phyloP scores from a whole-genome alignment of 2,329 filamentous ascomycete species.

The Colletotrichum sp. region DNA sequence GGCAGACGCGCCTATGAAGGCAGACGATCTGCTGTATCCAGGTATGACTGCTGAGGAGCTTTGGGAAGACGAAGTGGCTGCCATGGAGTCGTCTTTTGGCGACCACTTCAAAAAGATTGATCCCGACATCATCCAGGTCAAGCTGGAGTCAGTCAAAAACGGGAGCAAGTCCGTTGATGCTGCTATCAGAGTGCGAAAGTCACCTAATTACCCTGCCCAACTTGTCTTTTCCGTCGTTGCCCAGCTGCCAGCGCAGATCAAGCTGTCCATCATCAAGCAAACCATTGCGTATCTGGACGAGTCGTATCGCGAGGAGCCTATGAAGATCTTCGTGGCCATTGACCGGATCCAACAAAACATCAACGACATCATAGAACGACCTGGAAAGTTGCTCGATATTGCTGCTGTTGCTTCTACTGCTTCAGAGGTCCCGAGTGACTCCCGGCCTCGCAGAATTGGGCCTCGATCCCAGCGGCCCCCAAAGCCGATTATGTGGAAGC shows the following conservation, averaged over 20 bases:
- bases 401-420: constrained; percentile 76
- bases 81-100: constrained; percentile 85
- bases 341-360: constrained; percentile 93
- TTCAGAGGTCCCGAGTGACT: constrained; percentile 51
- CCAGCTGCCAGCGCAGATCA: constrained; percentile 88
- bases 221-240: constrained; percentile 73
- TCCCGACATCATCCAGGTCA: constrained; percentile 71
- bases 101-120: constrained; percentile 70
- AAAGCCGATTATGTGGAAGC: constrained; percentile 67
- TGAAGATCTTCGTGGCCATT: constrained; percentile 85
- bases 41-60: constrained; percentile 58
- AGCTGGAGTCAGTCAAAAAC: constrained; percentile 62
- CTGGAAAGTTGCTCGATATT: constrained; percentile 84
- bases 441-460: constrained; percentile 26
- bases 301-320: constrained; percentile 80
- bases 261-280: constrained; percentile 84
- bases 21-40: constrained; percentile 13
- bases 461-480: constrained; percentile 49
- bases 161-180: constrained; percentile 58
- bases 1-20: constrained; percentile 10
- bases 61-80: constrained; percentile 87
- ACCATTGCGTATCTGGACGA: constrained; percentile 74
- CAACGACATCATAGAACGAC: constrained; percentile 80
- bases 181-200: constrained; percentile 71
- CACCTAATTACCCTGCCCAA: constrained; percentile 74